Conservation (phyloP, 75 land plant genomes). For the Cunninghamia lanceolata region DNA sequence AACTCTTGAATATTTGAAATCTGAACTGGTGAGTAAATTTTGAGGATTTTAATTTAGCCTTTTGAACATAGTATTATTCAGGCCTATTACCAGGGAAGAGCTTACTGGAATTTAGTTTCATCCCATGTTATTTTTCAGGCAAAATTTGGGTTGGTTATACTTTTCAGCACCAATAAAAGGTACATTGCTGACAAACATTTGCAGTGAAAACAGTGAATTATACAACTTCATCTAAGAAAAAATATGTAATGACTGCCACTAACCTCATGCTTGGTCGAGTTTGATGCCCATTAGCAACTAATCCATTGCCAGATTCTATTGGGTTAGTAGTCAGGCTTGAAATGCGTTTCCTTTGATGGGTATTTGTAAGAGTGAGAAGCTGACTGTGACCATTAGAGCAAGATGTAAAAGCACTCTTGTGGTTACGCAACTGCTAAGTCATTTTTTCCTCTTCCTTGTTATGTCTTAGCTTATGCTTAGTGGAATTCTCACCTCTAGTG, state of each 20-base stretch:
- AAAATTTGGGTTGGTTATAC: not conserved
- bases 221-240: not conserved
- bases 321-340: not conserved
- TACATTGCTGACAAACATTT: not conserved
- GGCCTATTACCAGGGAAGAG: not conserved
- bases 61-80: not conserved
- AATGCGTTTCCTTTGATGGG: not conserved
- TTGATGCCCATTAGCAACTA: not conserved
- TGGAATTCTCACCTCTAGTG: not conserved
- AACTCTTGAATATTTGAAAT: slow-evolving; percentile 47
- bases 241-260: not conserved
- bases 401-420: not conserved
- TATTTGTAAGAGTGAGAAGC: not conserved
- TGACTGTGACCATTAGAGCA: not conserved
- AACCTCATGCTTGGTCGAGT: not conserved
- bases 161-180: not conserved
- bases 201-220: not conserved
- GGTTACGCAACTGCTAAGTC: not conserved
- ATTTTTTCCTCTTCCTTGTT: not conserved
- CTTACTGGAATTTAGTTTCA: not conserved
- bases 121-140: not conserved
- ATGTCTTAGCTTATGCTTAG: not conserved
- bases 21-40: slow-evolving; percentile 55
- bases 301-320: not conserved
- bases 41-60: not conserved